Evolutionary conservation across 352 stramenopile genomes (phyloP).

Genomic region (Phytophthora pistaciae): DNA sequence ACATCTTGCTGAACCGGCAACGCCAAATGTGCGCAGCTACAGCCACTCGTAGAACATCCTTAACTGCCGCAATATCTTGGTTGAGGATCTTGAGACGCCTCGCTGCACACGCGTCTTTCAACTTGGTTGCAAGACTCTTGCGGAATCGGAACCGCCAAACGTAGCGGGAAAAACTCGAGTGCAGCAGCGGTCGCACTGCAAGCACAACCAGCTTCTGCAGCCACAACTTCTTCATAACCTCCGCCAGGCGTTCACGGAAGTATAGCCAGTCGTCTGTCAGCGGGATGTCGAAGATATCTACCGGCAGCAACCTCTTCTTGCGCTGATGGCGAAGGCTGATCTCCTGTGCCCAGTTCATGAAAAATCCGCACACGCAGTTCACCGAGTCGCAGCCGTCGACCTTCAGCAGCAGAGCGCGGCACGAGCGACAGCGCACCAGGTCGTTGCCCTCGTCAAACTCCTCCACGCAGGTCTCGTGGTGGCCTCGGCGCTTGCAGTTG

Average conservation of each 20-base stretch:
- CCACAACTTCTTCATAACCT: constrained; percentile 17
- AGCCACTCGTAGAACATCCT: constrained; percentile 5
- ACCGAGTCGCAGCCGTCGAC: constrained; percentile 61
- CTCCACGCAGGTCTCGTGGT: constrained; percentile 39
- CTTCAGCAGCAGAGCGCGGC: constrained; percentile 54
- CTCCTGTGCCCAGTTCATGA: constrained; percentile 52
- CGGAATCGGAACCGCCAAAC: constrained; percentile 26
- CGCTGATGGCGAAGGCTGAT: constrained; percentile 13
- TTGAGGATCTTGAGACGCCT: neutral
- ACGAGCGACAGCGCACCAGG: constrained; percentile 54
- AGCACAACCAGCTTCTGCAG: constrained; percentile 4
- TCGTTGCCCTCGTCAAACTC: constrained; percentile 32
- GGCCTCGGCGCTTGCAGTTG: constrained; percentile 52
- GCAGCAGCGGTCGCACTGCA: constrained; percentile 1
- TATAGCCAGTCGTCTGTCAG: constrained; percentile 18
- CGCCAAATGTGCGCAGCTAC: constrained; percentile 22
- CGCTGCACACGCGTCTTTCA: neutral
- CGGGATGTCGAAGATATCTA: constrained; percentile 41
- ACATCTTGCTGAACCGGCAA: constrained; percentile 10
- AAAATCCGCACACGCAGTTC: constrained; percentile 53
- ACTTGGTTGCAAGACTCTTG: constrained; percentile 8
- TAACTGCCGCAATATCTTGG: constrained; percentile 4
- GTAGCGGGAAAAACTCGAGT: constrained; percentile 2
- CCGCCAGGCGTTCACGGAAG: neutral
- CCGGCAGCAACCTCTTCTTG: constrained; percentile 30